Evolutionary conservation across 176 grass and related monocot genomes (phyloP).

Genomic region (Urochloa ruziziensis): DNA sequence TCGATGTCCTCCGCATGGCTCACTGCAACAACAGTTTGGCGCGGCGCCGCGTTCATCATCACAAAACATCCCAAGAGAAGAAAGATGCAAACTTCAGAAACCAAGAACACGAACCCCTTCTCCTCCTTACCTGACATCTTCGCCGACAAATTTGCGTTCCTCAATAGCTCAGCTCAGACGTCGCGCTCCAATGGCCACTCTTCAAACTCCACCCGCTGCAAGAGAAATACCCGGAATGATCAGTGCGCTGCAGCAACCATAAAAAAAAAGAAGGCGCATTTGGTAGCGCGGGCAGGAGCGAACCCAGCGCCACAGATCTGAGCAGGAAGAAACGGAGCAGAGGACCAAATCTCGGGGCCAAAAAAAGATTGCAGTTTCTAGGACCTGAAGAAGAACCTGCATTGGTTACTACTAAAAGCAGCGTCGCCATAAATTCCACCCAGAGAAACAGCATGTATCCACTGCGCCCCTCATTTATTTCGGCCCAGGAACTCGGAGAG

Average conservation of each 20-base stretch:
- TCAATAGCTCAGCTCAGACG: slow-evolving; percentile 6
- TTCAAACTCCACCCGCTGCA: slow-evolving; percentile 10
- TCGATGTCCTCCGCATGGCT: slow-evolving; percentile 65
- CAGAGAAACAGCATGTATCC: slow-evolving; percentile 30
- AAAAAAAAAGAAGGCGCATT: slow-evolving; percentile 31
- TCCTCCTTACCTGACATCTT: slow-evolving; percentile 45
- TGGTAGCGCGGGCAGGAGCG: background rate
- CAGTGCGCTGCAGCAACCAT: slow-evolving; percentile 3
- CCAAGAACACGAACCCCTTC: background rate
- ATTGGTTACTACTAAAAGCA: slow-evolving; percentile 44
- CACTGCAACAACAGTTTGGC: slow-evolving; percentile 33
- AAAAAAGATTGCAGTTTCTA: slow-evolving; percentile 35
- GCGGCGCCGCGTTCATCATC: background rate
- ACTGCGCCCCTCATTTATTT: slow-evolving; percentile 44
- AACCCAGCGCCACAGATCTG: slow-evolving; percentile 45
- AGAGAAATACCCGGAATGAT: background rate
- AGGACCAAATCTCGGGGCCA: slow-evolving; percentile 30
- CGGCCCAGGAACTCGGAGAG: slow-evolving; percentile 2
- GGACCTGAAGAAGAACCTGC: slow-evolving; percentile 42
- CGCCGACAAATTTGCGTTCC: slow-evolving; percentile 1
- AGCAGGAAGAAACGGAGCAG: slow-evolving; percentile 21
- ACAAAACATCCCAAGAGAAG: background rate
- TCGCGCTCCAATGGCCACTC: slow-evolving; percentile 18
- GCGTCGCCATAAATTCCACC: slow-evolving; percentile 40
- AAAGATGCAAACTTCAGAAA: background rate